Evolutionary conservation across 129 eudicot genomes (phyloP).

Genomic region (Mikania micrantha): DNA sequence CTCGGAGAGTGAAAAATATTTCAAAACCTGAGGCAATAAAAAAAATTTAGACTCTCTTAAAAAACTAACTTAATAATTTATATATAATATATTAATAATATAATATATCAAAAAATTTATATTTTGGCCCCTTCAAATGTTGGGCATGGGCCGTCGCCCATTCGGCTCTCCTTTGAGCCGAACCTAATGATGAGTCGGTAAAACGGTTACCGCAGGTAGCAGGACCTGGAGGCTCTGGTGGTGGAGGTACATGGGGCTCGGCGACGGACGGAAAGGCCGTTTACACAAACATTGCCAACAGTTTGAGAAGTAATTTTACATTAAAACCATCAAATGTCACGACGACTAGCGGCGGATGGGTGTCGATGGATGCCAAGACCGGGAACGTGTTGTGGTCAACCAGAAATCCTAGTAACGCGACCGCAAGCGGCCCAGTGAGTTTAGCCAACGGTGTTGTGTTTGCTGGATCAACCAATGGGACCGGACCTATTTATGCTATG

Average conservation of each 20-base stretch:
- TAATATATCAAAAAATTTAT: no score
- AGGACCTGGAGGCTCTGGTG: conserved; percentile 58
- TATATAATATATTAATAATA: no score
- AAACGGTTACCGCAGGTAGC: conserved; percentile 34
- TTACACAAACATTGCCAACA: conserved; percentile 65
- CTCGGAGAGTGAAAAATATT: no score
- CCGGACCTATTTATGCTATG: conserved; percentile 70
- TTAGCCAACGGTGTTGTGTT: conserved; percentile 60
- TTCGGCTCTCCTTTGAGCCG: no score
- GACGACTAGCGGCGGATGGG: conserved; percentile 70
- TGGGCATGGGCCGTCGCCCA: no score
- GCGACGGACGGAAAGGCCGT: conserved; percentile 53
- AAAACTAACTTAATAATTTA: no score
- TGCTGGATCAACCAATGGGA: conserved; percentile 58
- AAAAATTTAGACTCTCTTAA: no score
- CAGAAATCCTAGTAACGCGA: conserved; percentile 56
- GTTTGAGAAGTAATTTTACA: conserved; percentile 27
- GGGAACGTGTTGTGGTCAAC: conserved; percentile 72
- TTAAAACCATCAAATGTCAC: conserved; percentile 49
- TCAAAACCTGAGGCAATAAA: no score
- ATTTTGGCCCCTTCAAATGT: no score
- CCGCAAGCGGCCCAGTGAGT: conserved; percentile 53
- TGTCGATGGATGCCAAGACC: conserved; percentile 50
- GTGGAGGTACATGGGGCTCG: conserved; percentile 78
- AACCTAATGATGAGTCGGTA: neutral